Conservation (phyloP, 2,329 filamentous ascomycete species). For the Aspergillus udagawae region DNA sequence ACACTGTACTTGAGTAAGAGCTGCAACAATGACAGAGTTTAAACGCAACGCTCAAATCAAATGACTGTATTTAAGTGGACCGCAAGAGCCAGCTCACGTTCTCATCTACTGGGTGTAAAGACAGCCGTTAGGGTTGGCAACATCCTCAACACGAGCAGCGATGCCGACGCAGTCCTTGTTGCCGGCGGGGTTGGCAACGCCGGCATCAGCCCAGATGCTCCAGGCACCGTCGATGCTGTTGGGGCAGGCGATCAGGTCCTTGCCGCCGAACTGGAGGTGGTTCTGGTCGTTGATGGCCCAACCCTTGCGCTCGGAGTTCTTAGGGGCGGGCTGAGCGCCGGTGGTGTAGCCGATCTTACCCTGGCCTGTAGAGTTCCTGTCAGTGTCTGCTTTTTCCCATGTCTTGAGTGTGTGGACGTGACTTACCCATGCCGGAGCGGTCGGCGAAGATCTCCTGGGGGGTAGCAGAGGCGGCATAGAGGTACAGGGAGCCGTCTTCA, state of each 20-base stretch:
- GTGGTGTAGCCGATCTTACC: conserved; percentile 53
- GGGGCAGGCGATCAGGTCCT: conserved; percentile 53
- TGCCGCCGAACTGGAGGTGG: conserved; percentile 46
- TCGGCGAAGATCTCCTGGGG: conserved; percentile 53
- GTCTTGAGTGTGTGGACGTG: background rate
- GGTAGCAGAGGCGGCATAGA: conserved; percentile 44
- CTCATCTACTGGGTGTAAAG: conserved; percentile 21
- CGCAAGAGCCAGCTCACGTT: background rate
- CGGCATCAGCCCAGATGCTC: conserved; percentile 29
- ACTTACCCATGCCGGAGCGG: conserved; percentile 56
- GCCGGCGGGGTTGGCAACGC: conserved; percentile 26
- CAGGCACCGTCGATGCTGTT: conserved; percentile 42
- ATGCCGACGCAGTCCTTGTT: conserved; percentile 34
- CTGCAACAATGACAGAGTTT: background rate
- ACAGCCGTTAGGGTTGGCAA: conserved; percentile 21
- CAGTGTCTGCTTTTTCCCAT: background rate
- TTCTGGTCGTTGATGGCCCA: conserved; percentile 45
- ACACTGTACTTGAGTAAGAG: background rate
- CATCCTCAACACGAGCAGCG: conserved; percentile 22
- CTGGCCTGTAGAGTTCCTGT: conserved; percentile 39
- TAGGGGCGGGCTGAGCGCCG: conserved; percentile 37
- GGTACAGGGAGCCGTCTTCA: conserved; percentile 44
- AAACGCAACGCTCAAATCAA: background rate
- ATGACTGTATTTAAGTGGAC: background rate
- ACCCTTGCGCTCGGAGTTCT: conserved; percentile 45